Percentiles rank a stretch among this genome's conserved stretches.
Conservation (phyloP, 352 stramenopile species). For the Elongisporangium undulatum region DNA sequence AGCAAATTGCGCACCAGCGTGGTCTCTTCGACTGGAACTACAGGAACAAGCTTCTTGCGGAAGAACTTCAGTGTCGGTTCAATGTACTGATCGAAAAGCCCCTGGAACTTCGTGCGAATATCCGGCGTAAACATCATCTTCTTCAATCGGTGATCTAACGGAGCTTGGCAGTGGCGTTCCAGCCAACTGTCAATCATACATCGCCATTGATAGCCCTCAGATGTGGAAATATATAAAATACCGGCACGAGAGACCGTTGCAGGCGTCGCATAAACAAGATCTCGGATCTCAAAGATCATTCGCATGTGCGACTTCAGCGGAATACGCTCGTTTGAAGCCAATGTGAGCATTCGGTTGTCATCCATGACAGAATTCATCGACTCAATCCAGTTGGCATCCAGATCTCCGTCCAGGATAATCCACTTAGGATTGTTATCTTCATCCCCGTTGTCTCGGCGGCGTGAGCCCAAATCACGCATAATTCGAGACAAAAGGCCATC, state of each 20-base stretch:
- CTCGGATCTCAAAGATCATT: slow-evolving; percentile 97
- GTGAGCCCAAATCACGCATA: slow-evolving; percentile 93
- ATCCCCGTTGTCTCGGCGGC: slow-evolving; percentile 84
- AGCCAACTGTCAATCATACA: slow-evolving; percentile 94
- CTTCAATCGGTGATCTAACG: slow-evolving; percentile 55
- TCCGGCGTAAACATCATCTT: slow-evolving; percentile 82
- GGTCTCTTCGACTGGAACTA: slow-evolving; percentile 93
- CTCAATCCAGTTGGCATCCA: slow-evolving; percentile 98
- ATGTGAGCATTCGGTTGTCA: slow-evolving; percentile 95
- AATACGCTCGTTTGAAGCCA: slow-evolving; percentile 96
- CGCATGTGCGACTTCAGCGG: slow-evolving; percentile 95
- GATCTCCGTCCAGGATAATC: slow-evolving; percentile 96
- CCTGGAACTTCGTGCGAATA: slow-evolving; percentile 71
- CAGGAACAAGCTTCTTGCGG: slow-evolving; percentile 89
- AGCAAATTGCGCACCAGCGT: slow-evolving; percentile 91
- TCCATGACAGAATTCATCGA: slow-evolving; percentile 98
- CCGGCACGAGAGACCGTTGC: slow-evolving; percentile 93
- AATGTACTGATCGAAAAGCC: slow-evolving; percentile 92
- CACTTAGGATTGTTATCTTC: slow-evolving; percentile 94
- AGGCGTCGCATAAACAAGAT: slow-evolving; percentile 94
- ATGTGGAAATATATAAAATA: slow-evolving; percentile 96
- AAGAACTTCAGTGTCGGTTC: slow-evolving; percentile 92
- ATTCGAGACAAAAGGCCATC: slow-evolving; percentile 94
- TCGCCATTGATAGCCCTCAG: slow-evolving; percentile 93
- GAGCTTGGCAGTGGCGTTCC: slow-evolving; percentile 61